Base-by-base conservation (phyloP, 2,329 filamentous ascomycete genomes). In the Trichoderma breve region DNA sequence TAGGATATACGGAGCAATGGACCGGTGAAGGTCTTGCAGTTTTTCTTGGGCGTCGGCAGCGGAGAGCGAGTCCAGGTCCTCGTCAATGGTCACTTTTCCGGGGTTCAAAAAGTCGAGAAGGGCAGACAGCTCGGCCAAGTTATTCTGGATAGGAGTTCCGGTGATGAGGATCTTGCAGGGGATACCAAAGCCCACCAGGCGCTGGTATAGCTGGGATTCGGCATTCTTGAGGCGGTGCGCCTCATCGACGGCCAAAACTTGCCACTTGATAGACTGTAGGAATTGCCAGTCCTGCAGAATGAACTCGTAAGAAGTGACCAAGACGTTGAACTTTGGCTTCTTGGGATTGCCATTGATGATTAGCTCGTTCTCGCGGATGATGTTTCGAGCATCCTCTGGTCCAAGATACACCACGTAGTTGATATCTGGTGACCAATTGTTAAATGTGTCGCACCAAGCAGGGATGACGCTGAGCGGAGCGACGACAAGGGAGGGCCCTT, bases 371-470 rank as follows among this genome's bases (percentile, higher is more conserved):
- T 98, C 93, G 47, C 92, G 91, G 74, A 99, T 97, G 76, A 94
- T 95, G 75, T 87, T 91, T 58, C 97, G 93, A 36, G 96, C 92
- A 39, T 92, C 89, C 80, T 96, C 92, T 70, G 94, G 95, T 65
- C 97, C 96, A 67, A 95, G 93, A 81, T 99, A 99, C 68, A 98
- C 93, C 72, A 99, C 93, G 81, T 98, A 98, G 81, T 99, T 98
- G 74, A 98, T 83, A 79, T 98, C 95, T 0, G 96, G 96, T 3
- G 96, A 91, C 96, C 96, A 99, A 74, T 92, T 87, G 81, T 98
- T 96, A 82, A 99, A 98, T 0, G 96, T 99, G 78, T 99, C 96
- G 60, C 94, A 96, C 96, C 96, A 99, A 3, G 96, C 94, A 7
- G 96, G 95, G 84, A 99, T 97, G 62, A 97, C 97, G 73, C 95